Percentiles rank a stretch among this genome's conserved stretches.
These are phyloP conservation scores for Tylopilus subfusipes DNA, from an alignment of 768 basidiomycete genomes.

Conservation along the genomic window DNA sequence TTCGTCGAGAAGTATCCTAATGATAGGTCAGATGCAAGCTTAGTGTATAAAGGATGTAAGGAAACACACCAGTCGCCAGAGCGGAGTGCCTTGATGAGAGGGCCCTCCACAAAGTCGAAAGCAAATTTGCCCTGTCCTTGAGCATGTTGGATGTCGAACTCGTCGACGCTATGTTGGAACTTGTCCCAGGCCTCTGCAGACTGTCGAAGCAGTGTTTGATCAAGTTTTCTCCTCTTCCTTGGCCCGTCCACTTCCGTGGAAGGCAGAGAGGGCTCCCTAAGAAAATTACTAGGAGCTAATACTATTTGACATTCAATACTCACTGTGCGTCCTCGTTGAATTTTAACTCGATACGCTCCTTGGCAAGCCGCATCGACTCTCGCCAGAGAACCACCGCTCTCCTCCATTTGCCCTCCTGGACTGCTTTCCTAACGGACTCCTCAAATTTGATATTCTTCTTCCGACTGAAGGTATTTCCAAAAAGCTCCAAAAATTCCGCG, in stretches of 20 bases:
- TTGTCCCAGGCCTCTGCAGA: constrained; percentile 59
- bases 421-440: constrained; percentile 74
- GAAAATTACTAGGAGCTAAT: not conserved
- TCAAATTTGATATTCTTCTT: constrained; percentile 87
- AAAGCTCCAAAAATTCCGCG: constrained; percentile 72
- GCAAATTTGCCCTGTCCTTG: constrained; percentile 85
- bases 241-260: constrained; percentile 44
- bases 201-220: constrained; percentile 37
- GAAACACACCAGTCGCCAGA: constrained; percentile 82
- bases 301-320: not conserved
- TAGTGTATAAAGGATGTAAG: not conserved
- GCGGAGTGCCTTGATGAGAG: constrained; percentile 85
- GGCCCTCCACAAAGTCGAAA: constrained; percentile 94
- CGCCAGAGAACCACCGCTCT: constrained; percentile 80
- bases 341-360: constrained; percentile 52
- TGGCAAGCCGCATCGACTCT: constrained; percentile 68
- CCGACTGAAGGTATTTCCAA: constrained; percentile 83
- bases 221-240: constrained; percentile 69
- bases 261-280: constrained; percentile 21
- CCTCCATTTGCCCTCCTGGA: constrained; percentile 82
- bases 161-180: constrained; percentile 65
- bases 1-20: constrained; percentile 92
- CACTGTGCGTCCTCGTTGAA: constrained; percentile 28
- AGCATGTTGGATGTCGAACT: constrained; percentile 89
- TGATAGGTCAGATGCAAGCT: not conserved